Base-by-base conservation (phyloP, 192 early-diverging fungal genomes). In the Mortierella antarctica region DNA sequence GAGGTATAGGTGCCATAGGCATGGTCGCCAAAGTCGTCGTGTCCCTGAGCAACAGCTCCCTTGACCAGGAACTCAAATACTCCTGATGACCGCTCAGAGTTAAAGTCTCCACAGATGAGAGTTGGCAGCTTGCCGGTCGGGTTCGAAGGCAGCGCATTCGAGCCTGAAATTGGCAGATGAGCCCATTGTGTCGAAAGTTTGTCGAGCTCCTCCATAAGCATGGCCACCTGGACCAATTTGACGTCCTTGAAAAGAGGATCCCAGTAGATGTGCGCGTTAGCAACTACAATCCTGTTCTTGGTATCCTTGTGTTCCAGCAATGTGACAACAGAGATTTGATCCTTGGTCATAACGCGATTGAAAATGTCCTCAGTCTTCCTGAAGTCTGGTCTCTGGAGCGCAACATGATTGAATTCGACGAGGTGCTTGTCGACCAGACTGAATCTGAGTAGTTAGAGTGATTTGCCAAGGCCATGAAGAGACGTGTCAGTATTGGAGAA, bases 301-400 rank as follows among this genome's bases (percentile, higher is more conserved):
- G 89, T 92, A 47, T 95, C 91, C 83, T 94, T 95, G 70, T 93
- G 88, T 75, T 96, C 93, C 73, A 99, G 86, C 45, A 97, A 81
- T 13, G 90, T 87, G 58, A 97, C 87, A 7, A 95, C 88, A 13
- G 93, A 93, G 70, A 99, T 93, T 73, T 99, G 96, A 85, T 99
- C 98, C 84, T 97, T 97, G 58, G 95, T 92, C 94, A 97, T 97
- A 17, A 99, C 95, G 39, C 98, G 93, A 81, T 99, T 97, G 82
- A 96, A 96, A 50, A 98, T 92, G 80, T 98, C 98, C 42, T 95
- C 96, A 47, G 91, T 92, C 80, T 95, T 92, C 52, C 93, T 93
- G 52, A 97, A 93, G 73, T 97, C 96, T 39, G 93, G 90, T 71
- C 93, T 84, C 62, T 91, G 89, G 82, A 97, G 89, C 12, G 95